Conservation (phyloP, 1,139 yeast species). For the Kodamaea alishanica region DNA sequence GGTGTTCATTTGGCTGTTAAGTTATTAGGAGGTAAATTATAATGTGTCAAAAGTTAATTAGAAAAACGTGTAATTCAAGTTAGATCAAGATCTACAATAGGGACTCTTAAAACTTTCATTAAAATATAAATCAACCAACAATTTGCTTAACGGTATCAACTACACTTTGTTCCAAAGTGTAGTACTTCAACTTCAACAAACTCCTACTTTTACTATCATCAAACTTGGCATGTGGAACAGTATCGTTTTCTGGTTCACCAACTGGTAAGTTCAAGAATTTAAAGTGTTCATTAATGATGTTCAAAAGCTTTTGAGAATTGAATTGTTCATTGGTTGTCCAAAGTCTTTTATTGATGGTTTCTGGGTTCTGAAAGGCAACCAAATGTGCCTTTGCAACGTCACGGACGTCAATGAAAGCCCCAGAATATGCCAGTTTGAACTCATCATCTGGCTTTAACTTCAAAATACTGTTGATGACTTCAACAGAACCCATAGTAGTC, state of each 20-base stretch:
- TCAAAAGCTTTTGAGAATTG: conserved; percentile 17
- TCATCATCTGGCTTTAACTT: conserved; percentile 15
- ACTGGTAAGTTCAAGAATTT: conserved; percentile 13
- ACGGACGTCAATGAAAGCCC: conserved; percentile 14
- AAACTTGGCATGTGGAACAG: conserved; percentile 15
- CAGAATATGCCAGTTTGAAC: conserved; percentile 13
- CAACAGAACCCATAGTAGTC: conserved; percentile 14
- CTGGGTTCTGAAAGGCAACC: conserved; percentile 11
- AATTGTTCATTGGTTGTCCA: conserved; percentile 18
- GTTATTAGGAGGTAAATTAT: conserved; percentile 63
- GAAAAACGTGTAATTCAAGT: background rate
- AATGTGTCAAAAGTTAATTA: conserved; percentile 10
- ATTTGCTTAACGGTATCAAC: conserved; percentile 42
- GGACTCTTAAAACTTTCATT: too few species aligned
- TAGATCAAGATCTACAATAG: too few species aligned
- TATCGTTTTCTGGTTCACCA: conserved; percentile 17
- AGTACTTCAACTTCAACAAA: conserved; percentile 37
- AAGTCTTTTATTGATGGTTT: conserved; percentile 11
- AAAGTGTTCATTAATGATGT: conserved; percentile 9
- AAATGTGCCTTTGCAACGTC: conserved; percentile 16
- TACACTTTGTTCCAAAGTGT: conserved; percentile 32
- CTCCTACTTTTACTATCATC: conserved; percentile 34
- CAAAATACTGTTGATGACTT: conserved; percentile 30
- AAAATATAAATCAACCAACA: background rate
- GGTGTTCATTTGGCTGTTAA: conserved; percentile 66